Percentiles rank a stretch among this genome's conserved stretches.
Conservation (phyloP, 2,329 filamentous ascomycete species). For the Chrysoporthe cubensis region DNA sequence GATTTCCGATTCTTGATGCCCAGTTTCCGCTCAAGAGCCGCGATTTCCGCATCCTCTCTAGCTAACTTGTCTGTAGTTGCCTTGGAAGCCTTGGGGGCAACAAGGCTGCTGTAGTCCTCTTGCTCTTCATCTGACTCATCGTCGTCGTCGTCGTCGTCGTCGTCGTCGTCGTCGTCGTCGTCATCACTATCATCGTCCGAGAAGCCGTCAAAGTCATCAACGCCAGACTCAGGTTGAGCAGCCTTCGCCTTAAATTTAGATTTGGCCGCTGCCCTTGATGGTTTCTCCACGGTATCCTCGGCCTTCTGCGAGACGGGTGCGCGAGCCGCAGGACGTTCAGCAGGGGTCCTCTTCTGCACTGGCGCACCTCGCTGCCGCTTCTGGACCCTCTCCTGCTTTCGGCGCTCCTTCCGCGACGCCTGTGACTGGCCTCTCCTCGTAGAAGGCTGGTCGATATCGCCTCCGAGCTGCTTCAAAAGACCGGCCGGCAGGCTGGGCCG, state of each 20-base stretch:
- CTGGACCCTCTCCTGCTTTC: conserved; percentile 66
- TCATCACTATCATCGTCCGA: conserved; percentile 9
- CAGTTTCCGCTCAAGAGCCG: conserved; percentile 82
- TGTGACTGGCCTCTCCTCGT: conserved; percentile 28
- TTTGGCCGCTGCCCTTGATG: background rate
- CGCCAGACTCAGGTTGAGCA: conserved; percentile 33
- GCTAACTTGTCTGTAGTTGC: conserved; percentile 66
- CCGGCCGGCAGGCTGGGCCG: conserved; percentile 46
- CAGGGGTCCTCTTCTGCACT: conserved; percentile 18
- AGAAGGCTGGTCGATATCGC: conserved; percentile 19
- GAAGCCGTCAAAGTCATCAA: conserved; percentile 30
- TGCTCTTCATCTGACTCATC: conserved; percentile 29
- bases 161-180: conserved; percentile 33
- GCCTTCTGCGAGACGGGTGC: background rate
- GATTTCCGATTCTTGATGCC: conserved; percentile 80
- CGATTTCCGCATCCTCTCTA: conserved; percentile 87
- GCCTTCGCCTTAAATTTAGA: background rate
- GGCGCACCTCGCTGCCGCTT: conserved; percentile 48
- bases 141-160: conserved; percentile 24
- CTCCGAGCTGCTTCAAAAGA: conserved; percentile 49
- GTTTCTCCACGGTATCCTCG: background rate
- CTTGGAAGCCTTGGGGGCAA: conserved; percentile 35
- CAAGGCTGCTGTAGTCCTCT: conserved; percentile 31
- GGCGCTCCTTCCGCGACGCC: conserved; percentile 62
- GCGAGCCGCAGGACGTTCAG: background rate